Evolutionary conservation across 352 stramenopile genomes (phyloP).

Genomic region (Globisporangium mamillatum): DNA sequence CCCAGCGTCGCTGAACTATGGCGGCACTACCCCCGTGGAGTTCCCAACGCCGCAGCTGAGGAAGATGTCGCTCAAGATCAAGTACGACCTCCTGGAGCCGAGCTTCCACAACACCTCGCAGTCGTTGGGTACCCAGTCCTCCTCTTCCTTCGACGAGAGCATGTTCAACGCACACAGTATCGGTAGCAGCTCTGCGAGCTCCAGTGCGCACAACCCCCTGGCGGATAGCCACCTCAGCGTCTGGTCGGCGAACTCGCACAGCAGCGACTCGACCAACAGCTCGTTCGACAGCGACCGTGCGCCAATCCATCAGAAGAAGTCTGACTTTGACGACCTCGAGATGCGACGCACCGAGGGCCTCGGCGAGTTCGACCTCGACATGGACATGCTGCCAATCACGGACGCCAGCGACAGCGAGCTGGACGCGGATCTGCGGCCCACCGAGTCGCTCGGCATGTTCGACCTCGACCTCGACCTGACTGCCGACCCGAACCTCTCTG

Average conservation of each 20-base stretch:
- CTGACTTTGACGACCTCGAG: neutral
- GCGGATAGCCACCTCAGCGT: neutral
- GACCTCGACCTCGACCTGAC: neutral
- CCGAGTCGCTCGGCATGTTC: neutral
- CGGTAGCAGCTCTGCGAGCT: neutral
- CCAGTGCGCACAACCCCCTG: neutral
- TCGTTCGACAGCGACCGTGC: neutral
- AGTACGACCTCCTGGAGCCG: conserved; percentile 6
- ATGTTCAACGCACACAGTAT: neutral
- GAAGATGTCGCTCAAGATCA: conserved; percentile 9
- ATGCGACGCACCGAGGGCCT: conserved; percentile 5
- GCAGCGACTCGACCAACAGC: neutral
- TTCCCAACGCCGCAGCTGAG: conserved; percentile 5
- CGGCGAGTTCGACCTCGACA: conserved; percentile 7
- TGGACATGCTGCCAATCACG: neutral
- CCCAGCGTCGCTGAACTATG: neutral
- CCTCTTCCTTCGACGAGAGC: conserved; percentile 4
- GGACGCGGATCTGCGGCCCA: neutral
- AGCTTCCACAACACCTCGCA: neutral
- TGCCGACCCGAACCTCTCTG: neutral
- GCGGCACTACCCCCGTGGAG: neutral
- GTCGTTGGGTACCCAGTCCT: neutral
- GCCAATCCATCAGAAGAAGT: neutral
- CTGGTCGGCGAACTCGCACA: neutral
- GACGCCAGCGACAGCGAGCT: neutral